Evolutionary conservation across 352 stramenopile species (phyloP).

Genomic region (Phytophthora boehmeriae): DNA sequence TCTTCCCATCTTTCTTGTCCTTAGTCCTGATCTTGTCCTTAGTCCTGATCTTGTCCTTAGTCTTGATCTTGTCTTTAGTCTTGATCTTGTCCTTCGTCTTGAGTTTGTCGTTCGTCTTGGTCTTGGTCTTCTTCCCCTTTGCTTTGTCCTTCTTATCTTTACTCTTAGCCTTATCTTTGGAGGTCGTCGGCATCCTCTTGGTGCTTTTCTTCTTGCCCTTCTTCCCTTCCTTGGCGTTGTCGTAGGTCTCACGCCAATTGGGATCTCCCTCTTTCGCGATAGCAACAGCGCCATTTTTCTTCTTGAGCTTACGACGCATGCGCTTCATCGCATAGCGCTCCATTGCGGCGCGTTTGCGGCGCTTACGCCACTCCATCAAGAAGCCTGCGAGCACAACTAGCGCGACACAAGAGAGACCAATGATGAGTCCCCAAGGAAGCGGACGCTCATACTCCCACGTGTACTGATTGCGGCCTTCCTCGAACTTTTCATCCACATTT

Average conservation of each 20-base stretch:
- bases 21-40: conserved; percentile 8
- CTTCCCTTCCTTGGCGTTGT: conserved; percentile 65
- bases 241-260: conserved; percentile 83
- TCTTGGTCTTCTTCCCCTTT: conserved; percentile 15
- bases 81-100: conserved; percentile 10
- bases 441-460: conserved; percentile 92
- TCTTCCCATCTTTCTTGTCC: conserved; percentile 15
- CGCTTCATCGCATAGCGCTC: conserved; percentile 95
- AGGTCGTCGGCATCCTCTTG: conserved; percentile 17
- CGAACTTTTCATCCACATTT: conserved; percentile 91
- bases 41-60: conserved; percentile 3
- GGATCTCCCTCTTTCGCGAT: conserved; percentile 66
- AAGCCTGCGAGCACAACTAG: conserved; percentile 77
- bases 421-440: conserved; percentile 91
- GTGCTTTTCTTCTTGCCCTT: conserved; percentile 47
- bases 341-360: conserved; percentile 90
- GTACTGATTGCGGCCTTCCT: conserved; percentile 89
- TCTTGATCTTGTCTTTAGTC: conserved; percentile 13
- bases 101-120: conserved; percentile 2
- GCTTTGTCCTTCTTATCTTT: conserved; percentile 22
- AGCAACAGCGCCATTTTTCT: conserved; percentile 84
- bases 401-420: conserved; percentile 73
- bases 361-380: conserved; percentile 92
- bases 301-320: conserved; percentile 94
- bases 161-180: conserved; percentile 14